These are phyloP conservation scores for Salix udensis DNA, from an alignment of 345 rosid genomes.

Conservation along the genomic window DNA sequence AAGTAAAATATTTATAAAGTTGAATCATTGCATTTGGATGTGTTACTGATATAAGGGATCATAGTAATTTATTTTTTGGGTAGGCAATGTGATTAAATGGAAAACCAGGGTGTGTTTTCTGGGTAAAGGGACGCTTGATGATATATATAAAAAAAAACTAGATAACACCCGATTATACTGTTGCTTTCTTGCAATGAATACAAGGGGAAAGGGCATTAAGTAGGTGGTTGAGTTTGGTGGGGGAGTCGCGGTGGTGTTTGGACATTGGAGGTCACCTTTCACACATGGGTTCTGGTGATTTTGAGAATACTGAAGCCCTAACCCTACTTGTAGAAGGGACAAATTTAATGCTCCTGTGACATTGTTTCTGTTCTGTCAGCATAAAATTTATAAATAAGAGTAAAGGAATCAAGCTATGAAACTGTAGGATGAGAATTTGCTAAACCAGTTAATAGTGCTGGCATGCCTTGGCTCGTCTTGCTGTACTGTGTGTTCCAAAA, in stretches of 20 bases:
- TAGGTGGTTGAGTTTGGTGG: constrained; percentile 15
- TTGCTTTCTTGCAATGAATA: background rate
- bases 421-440: background rate
- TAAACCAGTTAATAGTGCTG: background rate
- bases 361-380: background rate
- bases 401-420: background rate
- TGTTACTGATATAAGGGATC: background rate
- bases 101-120: background rate
- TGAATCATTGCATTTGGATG: background rate
- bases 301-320: background rate
- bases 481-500: background rate
- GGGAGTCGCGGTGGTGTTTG: background rate
- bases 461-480: background rate
- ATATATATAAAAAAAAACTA: background rate
- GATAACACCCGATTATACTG: background rate
- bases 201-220: background rate
- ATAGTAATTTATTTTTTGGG: background rate
- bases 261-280: background rate
- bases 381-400: background rate
- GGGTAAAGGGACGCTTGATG: background rate
- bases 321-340: constrained; percentile 12
- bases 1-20: background rate
- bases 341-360: constrained; percentile 10
- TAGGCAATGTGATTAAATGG: background rate
- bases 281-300: background rate